Percentiles rank a stretch among this genome's conserved stretches.
Conservation (phyloP, 73 alveolate genomes). For the Stentor roeselii region DNA sequence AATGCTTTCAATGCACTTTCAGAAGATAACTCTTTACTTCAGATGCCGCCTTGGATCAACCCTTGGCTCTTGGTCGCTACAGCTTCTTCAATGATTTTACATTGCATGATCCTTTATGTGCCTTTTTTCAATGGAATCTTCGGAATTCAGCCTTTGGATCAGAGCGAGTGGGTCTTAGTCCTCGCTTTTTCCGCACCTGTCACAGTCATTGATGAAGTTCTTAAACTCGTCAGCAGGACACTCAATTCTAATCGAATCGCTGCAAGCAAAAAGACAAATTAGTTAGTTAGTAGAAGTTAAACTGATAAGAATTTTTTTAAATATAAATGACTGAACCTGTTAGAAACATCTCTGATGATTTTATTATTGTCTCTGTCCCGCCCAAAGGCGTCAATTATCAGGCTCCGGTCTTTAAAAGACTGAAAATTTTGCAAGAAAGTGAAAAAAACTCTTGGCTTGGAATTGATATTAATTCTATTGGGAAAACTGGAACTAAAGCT, state of each 20-base stretch:
- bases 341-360: background rate
- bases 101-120: slow-evolving; percentile 83
- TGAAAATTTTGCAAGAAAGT: slow-evolving; percentile 11
- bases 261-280: slow-evolving; percentile 34
- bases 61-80: slow-evolving; percentile 54
- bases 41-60: slow-evolving; percentile 57
- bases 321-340: slow-evolving; percentile 19
- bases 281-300: slow-evolving; percentile 23
- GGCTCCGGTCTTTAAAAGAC: slow-evolving; percentile 13
- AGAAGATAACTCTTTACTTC: slow-evolving; percentile 68
- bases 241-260: slow-evolving; percentile 27
- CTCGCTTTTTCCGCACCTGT: slow-evolving; percentile 86
- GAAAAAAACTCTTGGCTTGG: slow-evolving; percentile 26
- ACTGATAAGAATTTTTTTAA: background rate
- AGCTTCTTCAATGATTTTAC: slow-evolving; percentile 63
- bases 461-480: slow-evolving; percentile 14
- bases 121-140: slow-evolving; percentile 73
- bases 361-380: slow-evolving; percentile 8
- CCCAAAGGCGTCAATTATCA: background rate
- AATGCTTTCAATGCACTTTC: slow-evolving; percentile 95
- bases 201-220: slow-evolving; percentile 81
- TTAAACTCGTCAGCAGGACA: slow-evolving; percentile 76
- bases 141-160: slow-evolving; percentile 77
- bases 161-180: slow-evolving; percentile 74
- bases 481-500: slow-evolving; percentile 20